A percentile compares a stretch with the other conserved stretches of the same genome.
Evolutionary conservation across 495 filamentous ascomycete genomes (phyloP).

Genomic region (Talaromyces stipitatus): DNA sequence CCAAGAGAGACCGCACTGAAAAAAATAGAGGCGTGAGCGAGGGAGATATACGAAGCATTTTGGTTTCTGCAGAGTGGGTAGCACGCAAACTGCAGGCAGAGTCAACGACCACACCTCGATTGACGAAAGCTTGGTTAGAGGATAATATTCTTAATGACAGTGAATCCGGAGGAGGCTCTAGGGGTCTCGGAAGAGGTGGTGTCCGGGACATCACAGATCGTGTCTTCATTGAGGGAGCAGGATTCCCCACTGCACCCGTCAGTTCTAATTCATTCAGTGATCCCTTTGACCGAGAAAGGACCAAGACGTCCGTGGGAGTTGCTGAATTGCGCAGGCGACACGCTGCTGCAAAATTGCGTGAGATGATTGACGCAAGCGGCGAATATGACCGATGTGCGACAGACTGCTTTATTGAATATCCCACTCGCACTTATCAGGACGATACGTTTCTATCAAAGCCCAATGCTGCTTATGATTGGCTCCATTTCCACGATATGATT

Average conservation of each 20-base stretch:
- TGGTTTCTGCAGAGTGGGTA: conserved; percentile 94
- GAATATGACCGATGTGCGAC: conserved; percentile 81
- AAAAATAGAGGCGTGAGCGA: conserved; percentile 55
- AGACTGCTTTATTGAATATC: conserved; percentile 77
- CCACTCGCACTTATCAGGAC: conserved; percentile 81
- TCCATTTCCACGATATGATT: conserved; percentile 83
- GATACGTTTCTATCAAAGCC: conserved; percentile 88
- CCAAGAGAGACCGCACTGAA: conserved; percentile 49
- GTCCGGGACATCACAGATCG: conserved; percentile 76
- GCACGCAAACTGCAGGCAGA: conserved; percentile 67
- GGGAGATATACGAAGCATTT: conserved; percentile 84
- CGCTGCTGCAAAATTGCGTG: conserved; percentile 70
- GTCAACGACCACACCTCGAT: conserved; percentile 23
- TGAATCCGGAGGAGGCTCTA: conserved; percentile 68
- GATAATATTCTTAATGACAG: conserved; percentile 63
- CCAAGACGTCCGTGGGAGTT: conserved; percentile 43
- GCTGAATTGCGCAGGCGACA: conserved; percentile 68
- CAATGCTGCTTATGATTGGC: conserved; percentile 80
- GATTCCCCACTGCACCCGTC: conserved; percentile 57
- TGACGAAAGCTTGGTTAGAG: conserved; percentile 83
- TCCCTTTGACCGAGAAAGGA: conserved; percentile 18
- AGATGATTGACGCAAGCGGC: conserved; percentile 83
- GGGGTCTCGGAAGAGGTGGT: conserved; percentile 70
- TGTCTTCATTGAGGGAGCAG: conserved; percentile 80
- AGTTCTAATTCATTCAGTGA: conserved; percentile 26